Conservation (phyloP, 495 filamentous ascomycete genomes). For the Poronia punctata region DNA sequence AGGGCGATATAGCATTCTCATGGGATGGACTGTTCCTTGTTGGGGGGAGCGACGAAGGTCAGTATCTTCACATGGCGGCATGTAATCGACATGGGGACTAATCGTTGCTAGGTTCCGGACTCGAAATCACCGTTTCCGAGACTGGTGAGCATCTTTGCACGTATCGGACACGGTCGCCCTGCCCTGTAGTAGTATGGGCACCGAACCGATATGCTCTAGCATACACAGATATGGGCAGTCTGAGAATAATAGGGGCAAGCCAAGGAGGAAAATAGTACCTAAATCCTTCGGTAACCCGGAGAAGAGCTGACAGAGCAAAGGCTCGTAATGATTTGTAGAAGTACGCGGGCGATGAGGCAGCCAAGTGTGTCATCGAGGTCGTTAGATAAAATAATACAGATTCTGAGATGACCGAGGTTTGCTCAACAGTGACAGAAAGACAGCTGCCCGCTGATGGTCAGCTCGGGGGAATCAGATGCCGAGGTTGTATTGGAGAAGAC, state of each 20-base stretch:
- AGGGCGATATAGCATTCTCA: slow-evolving; percentile 56
- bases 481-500: not conserved
- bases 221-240: slow-evolving; percentile 71
- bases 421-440: too few species aligned
- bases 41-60: slow-evolving; percentile 77
- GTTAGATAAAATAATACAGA: too few species aligned
- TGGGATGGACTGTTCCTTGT: slow-evolving; percentile 87
- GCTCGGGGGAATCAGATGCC: slow-evolving; percentile 7
- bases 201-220: slow-evolving; percentile 83
- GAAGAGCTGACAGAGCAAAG: too few species aligned
- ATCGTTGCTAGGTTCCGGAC: slow-evolving; percentile 37
- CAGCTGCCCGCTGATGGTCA: slow-evolving; percentile 1
- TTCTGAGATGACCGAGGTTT: too few species aligned
- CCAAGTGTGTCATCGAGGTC: too few species aligned
- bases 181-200: slow-evolving; percentile 78
- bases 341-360: too few species aligned
- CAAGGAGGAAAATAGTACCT: slow-evolving; percentile 37
- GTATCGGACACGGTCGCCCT: slow-evolving; percentile 58
- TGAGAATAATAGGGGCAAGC: slow-evolving; percentile 71
- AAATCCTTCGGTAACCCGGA: too few species aligned
- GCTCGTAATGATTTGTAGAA: too few species aligned
- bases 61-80: slow-evolving; percentile 21
- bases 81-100: slow-evolving; percentile 8
- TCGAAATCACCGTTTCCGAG: slow-evolving; percentile 77
- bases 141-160: slow-evolving; percentile 79